A percentile compares a stretch with the other conserved stretches of the same genome.
These are phyloP conservation scores for Triticum timopheevii DNA, from an alignment of 176 grass and related monocot genomes.

Conservation along the genomic window DNA sequence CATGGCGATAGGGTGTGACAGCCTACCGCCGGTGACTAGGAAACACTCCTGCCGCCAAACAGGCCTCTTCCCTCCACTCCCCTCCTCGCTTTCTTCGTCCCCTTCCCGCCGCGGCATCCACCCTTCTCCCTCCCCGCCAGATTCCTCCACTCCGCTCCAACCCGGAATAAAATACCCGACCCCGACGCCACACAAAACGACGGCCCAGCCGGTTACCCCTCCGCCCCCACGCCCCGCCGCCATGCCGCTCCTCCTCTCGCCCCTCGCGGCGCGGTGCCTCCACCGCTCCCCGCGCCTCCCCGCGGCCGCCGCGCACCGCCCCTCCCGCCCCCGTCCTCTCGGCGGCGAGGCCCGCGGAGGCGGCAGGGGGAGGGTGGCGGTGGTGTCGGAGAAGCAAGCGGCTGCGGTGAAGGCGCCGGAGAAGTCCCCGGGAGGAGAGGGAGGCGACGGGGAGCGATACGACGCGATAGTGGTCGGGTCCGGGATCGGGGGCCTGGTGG, in stretches of 20 bases:
- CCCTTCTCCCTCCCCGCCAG: background rate
- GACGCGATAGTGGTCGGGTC: conserved; percentile 87
- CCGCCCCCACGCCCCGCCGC: background rate
- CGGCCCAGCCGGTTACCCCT: background rate
- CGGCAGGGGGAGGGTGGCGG: background rate
- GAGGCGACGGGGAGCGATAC: conserved; percentile 21
- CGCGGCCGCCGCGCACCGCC: background rate
- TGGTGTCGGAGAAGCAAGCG: conserved; percentile 40
- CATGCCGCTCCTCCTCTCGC: conserved; percentile 16
- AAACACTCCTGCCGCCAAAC: too few relatives aligned
- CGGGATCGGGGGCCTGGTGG: conserved; percentile 84
- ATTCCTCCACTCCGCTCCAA: conserved; percentile 18
- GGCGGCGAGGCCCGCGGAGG: background rate
- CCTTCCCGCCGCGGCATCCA: conserved; percentile 32
- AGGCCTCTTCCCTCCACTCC: background rate
- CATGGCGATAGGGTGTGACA: too few relatives aligned
- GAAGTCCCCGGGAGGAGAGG: background rate
- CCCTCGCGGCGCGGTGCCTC: background rate
- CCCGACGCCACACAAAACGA: background rate
- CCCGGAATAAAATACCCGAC: background rate
- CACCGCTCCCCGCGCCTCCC: background rate
- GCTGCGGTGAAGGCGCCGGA: too few relatives aligned
- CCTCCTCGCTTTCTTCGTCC: conserved; percentile 6
- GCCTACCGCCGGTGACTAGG: too few relatives aligned
- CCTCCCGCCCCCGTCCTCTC: background rate